These are phyloP conservation scores for Penicillium crustosum DNA, from an alignment of 2,329 filamentous ascomycete species.

Conservation along the genomic window DNA sequence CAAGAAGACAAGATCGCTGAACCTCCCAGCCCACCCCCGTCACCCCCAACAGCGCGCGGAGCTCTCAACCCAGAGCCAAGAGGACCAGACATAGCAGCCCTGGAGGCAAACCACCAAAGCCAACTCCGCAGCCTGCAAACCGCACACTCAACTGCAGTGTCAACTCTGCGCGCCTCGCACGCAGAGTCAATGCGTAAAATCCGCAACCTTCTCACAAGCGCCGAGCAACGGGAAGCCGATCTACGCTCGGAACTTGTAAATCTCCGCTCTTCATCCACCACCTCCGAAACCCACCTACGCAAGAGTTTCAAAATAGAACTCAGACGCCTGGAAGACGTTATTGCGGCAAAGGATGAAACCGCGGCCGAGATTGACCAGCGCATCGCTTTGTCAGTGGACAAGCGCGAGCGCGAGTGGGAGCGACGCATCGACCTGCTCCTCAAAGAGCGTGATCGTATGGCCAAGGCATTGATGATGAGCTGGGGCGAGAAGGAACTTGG, in stretches of 20 bases:
- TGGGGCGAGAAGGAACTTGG: slow-evolving; percentile 46
- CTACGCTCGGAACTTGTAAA: slow-evolving; percentile 35
- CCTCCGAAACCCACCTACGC: slow-evolving; percentile 28
- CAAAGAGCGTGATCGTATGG: slow-evolving; percentile 43
- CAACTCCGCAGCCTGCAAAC: slow-evolving; percentile 39
- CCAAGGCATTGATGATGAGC: slow-evolving; percentile 40
- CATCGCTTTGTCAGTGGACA: slow-evolving; percentile 43
- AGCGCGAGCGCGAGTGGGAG: slow-evolving; percentile 47
- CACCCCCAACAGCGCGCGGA: slow-evolving; percentile 25
- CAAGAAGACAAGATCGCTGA: slow-evolving; percentile 30
- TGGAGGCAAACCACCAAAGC: slow-evolving; percentile 36
- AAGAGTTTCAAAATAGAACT: slow-evolving; percentile 35
- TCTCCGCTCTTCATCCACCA: slow-evolving; percentile 25
- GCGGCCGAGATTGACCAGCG: slow-evolving; percentile 41
- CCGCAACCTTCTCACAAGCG: slow-evolving; percentile 33
- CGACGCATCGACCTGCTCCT: slow-evolving; percentile 42
- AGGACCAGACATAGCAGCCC: slow-evolving; percentile 17
- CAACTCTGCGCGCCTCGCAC: slow-evolving; percentile 40
- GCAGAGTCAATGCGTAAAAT: slow-evolving; percentile 39
- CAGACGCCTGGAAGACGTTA: slow-evolving; percentile 34
- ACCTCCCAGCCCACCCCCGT: slow-evolving; percentile 33
- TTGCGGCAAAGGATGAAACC: slow-evolving; percentile 43
- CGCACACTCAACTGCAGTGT: slow-evolving; percentile 39
- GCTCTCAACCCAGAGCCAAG: slow-evolving; percentile 6
- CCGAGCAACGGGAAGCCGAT: slow-evolving; percentile 38